phyloP scores from a whole-genome alignment of 768 basidiomycete species.

The Suillus subluteus region DNA sequence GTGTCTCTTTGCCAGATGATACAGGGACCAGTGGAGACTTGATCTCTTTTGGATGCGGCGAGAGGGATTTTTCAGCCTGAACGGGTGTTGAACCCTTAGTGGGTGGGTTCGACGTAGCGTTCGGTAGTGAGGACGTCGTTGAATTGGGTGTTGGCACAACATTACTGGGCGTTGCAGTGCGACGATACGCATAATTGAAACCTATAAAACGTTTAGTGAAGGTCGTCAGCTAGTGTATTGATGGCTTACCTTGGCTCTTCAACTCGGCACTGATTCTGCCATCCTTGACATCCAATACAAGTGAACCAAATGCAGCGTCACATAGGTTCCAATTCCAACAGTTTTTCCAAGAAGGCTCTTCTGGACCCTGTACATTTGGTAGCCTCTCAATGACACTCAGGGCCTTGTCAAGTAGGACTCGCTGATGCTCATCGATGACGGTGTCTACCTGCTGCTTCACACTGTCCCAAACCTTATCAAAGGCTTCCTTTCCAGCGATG shows the following conservation, averaged over 20 bases:
- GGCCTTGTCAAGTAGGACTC: slow-evolving; percentile 86
- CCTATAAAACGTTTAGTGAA: slow-evolving; percentile 47
- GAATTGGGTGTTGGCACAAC: slow-evolving; percentile 63
- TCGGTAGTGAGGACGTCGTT: slow-evolving; percentile 52
- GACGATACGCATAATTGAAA: slow-evolving; percentile 95
- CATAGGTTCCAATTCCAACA: slow-evolving; percentile 99
- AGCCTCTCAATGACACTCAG: slow-evolving; percentile 82
- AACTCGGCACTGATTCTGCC: slow-evolving; percentile 91
- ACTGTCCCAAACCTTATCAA: slow-evolving; percentile 93
- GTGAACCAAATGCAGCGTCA: slow-evolving; percentile 90
- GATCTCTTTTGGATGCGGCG: slow-evolving; percentile 34
- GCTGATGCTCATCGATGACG: slow-evolving; percentile 90
- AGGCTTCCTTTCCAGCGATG: slow-evolving; percentile 72
- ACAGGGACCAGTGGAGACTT: slow-evolving; percentile 40
- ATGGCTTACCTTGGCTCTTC: slow-evolving; percentile 79
- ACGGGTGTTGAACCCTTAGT: slow-evolving; percentile 37
- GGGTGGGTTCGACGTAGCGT: slow-evolving; percentile 38
- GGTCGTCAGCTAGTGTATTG: slow-evolving; percentile 1
- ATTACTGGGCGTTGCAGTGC: slow-evolving; percentile 59
- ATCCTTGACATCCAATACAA: slow-evolving; percentile 89
- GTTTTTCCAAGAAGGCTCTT: slow-evolving; percentile 97
- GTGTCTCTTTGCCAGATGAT: slow-evolving; percentile 27
- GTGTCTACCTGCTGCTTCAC: slow-evolving; percentile 90
- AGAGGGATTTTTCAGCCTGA: slow-evolving; percentile 40
- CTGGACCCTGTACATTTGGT: slow-evolving; percentile 59